A percentile compares a stretch with the other conserved stretches of the same genome.
Evolutionary conservation across 805 yeast species (phyloP).

Genomic region (Candida rishiriensis): DNA sequence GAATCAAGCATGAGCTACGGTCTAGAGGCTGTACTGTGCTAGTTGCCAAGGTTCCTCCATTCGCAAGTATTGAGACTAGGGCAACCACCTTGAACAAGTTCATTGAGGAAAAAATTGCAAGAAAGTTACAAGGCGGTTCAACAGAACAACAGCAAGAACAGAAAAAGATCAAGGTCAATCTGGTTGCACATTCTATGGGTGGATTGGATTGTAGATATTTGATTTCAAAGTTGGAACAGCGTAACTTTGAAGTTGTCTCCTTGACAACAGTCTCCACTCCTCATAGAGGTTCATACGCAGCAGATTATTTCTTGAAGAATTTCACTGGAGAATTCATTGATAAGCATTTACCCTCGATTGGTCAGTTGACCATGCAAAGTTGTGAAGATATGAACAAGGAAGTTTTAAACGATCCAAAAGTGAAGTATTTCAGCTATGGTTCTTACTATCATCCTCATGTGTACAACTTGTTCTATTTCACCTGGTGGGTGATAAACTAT

Average conservation of each 20-base stretch:
- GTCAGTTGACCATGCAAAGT: slow-evolving; percentile 58
- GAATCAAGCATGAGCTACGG: slow-evolving; percentile 60
- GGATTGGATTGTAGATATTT: slow-evolving; percentile 82
- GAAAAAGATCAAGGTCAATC: slow-evolving; percentile 54
- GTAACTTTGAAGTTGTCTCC: slow-evolving; percentile 57
- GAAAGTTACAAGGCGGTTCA: slow-evolving; percentile 21
- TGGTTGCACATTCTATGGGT: slow-evolving; percentile 92
- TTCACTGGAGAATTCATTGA: slow-evolving; percentile 17
- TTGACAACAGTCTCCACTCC: slow-evolving; percentile 87
- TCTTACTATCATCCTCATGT: slow-evolving; percentile 63
- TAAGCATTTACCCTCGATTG: slow-evolving; percentile 37
- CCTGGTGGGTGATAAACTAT: slow-evolving; percentile 59
- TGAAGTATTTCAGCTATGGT: slow-evolving; percentile 79
- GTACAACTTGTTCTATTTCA: slow-evolving; percentile 53
- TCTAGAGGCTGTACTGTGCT: slow-evolving; percentile 62
- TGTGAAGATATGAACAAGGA: slow-evolving; percentile 50
- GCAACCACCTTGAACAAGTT: slow-evolving; percentile 53
- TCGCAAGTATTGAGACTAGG: slow-evolving; percentile 67
- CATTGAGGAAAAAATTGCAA: slow-evolving; percentile 32
- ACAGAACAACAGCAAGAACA: slow-evolving; percentile 17
- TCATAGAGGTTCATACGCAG: slow-evolving; percentile 80
- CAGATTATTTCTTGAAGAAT: slow-evolving; percentile 53
- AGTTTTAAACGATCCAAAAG: slow-evolving; percentile 53
- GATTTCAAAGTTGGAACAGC: slow-evolving; percentile 49
- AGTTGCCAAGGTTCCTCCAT: slow-evolving; percentile 78